Percentiles rank a stretch among this genome's conserved stretches.
Conservation (phyloP, 176 grass and related monocot genomes). For the Typha latifolia region DNA sequence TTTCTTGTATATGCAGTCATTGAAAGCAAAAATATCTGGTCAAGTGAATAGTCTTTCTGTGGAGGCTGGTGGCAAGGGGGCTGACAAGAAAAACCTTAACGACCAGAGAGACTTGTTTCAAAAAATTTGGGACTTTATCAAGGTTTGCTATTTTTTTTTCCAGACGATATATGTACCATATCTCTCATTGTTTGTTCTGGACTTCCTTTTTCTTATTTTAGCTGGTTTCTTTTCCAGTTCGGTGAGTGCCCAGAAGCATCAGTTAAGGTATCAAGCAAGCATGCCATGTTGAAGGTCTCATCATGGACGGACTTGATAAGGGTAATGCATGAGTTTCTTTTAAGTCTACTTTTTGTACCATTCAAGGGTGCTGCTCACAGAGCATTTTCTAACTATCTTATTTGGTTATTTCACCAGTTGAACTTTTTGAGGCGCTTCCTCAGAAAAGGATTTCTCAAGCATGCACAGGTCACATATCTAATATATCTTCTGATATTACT, state of each 20-base stretch:
- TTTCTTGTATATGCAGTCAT: slow-evolving; percentile 67
- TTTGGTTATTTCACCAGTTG: slow-evolving; percentile 37
- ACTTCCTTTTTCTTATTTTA: slow-evolving; percentile 2
- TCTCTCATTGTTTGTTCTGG: neutral
- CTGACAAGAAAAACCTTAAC: slow-evolving; percentile 96
- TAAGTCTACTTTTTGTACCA: slow-evolving; percentile 3
- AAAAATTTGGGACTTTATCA: slow-evolving; percentile 65
- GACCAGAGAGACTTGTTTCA: slow-evolving; percentile 90
- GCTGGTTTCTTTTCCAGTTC: slow-evolving; percentile 30
- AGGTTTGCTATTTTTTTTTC: slow-evolving; percentile 35
- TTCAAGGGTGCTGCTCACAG: neutral
- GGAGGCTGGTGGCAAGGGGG: slow-evolving; percentile 82
- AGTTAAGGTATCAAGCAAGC: slow-evolving; percentile 66
- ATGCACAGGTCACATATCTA: slow-evolving; percentile 49
- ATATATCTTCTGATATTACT: neutral
- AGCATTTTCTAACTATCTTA: slow-evolving; percentile 13
- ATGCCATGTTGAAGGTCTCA: slow-evolving; percentile 54
- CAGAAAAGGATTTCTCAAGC: slow-evolving; percentile 87
- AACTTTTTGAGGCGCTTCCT: slow-evolving; percentile 83
- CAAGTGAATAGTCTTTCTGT: slow-evolving; percentile 53
- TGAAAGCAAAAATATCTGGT: slow-evolving; percentile 78
- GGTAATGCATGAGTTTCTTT: slow-evolving; percentile 24
- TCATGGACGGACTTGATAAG: slow-evolving; percentile 88
- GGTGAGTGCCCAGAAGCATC: slow-evolving; percentile 57
- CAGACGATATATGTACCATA: neutral